Base-by-base conservation (phyloP, 192 early-diverging fungal species). In the Podochytrium sp. region DNA sequence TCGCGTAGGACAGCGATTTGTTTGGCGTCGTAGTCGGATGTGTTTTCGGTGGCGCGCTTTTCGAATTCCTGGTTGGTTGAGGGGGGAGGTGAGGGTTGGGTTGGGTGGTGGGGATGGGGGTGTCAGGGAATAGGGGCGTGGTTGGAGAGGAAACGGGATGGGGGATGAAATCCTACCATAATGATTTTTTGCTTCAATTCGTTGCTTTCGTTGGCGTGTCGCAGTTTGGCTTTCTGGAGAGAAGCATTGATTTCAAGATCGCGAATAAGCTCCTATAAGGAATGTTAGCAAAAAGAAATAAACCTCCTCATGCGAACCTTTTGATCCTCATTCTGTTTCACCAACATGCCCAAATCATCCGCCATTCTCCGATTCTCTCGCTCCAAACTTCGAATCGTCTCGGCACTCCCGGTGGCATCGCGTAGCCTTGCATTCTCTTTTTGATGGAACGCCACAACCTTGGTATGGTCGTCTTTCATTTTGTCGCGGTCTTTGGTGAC, bases 51-150 rank as follows among this genome's bases (percentile, higher is more conserved):
- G 5, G 40, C 51, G 34, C 66, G 66, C 35, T 69, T 69, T 53
- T 69, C 66, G 29, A 69, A 69, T 56, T 69, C 66, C 66, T 69
- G 50, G n/a, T 58, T n/a, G n/a, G n/a, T n/a, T n/a, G n/a, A n/a
- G n/a, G n/a, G n/a, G n/a, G n/a, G n/a, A n/a, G n/a, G n/a, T n/a
- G n/a, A n/a, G n/a, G n/a, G n/a, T n/a, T n/a, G n/a, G n/a, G n/a
- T n/a, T n/a, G n/a, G n/a, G n/a, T n/a, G n/a, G n/a, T n/a, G n/a
- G n/a, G n/a, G n/a, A n/a, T n/a, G n/a, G n/a, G n/a, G n/a, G n/a
- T n/a, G n/a, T n/a, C n/a, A n/a, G n/a, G n/a, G n/a, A n/a, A n/a
- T n/a, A n/a, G n/a, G n/a, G n/a, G n/a, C n/a, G n/a, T n/a, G n/a
- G n/a, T n/a, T n/a, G n/a, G n/a, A n/a, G n/a, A n/a, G n/a, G n/a